Percentiles rank a stretch among this genome's conserved stretches.
These are phyloP conservation scores for Colletotrichum musicola DNA, from an alignment of 2,329 filamentous ascomycete genomes.

Conservation along the genomic window DNA sequence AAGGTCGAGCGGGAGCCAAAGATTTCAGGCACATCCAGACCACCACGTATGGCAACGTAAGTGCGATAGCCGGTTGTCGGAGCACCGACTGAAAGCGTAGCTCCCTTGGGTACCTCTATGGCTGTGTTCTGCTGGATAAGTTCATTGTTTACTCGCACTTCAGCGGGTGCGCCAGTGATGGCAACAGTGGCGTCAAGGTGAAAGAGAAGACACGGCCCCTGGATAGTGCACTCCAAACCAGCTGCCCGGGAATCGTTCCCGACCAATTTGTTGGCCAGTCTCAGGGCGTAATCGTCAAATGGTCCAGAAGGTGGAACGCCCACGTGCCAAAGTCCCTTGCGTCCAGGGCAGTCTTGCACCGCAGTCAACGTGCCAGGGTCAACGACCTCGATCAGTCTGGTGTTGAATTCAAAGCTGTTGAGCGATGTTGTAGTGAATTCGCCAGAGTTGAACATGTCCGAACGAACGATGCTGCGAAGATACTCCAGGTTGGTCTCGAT, in stretches of 20 bases:
- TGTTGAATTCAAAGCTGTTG: constrained; percentile 46
- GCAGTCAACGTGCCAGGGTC: constrained; percentile 51
- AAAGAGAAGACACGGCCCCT: constrained; percentile 51
- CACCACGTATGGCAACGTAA: constrained; percentile 52
- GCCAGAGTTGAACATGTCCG: constrained; percentile 45
- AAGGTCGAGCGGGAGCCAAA: constrained; percentile 50
- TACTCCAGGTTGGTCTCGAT: constrained; percentile 53
- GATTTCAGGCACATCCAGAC: constrained; percentile 49
- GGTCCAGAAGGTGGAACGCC: constrained; percentile 57
- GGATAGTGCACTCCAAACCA: constrained; percentile 51
- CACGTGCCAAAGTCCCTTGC: constrained; percentile 52
- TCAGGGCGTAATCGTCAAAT: constrained; percentile 54
- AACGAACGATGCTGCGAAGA: constrained; percentile 46
- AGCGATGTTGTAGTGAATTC: constrained; percentile 51
- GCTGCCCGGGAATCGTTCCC: constrained; percentile 47
- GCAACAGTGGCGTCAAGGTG: constrained; percentile 49
- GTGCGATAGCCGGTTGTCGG: constrained; percentile 48
- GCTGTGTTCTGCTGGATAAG: constrained; percentile 41
- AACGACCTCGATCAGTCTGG: constrained; percentile 51
- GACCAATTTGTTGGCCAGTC: constrained; percentile 52
- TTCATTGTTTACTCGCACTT: constrained; percentile 44
- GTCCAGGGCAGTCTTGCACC: constrained; percentile 56
- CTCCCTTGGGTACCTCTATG: constrained; percentile 43
- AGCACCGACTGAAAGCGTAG: constrained; percentile 45
- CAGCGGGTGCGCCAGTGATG: constrained; percentile 47